Evolutionary conservation across 371 early-diverging fungal genomes (phyloP).

Genomic region (Mortierella sp.): DNA sequence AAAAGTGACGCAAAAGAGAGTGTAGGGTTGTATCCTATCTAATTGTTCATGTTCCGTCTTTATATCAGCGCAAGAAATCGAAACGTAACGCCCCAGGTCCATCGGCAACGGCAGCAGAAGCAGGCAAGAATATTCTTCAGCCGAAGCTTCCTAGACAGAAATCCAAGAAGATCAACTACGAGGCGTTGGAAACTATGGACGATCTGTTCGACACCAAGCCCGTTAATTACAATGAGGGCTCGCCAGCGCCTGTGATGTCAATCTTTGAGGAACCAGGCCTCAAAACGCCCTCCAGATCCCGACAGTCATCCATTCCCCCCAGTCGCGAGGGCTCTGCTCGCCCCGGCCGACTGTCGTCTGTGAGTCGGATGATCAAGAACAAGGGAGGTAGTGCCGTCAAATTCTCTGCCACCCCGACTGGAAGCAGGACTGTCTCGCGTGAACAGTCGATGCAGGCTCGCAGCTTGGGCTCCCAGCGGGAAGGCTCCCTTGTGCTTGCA

Average conservation of each 20-base stretch:
- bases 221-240: slow-evolving; percentile 6
- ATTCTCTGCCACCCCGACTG: slow-evolving; percentile 35
- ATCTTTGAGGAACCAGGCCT: slow-evolving; percentile 52
- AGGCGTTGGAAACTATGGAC: slow-evolving; percentile 72
- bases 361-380: slow-evolving; percentile 49
- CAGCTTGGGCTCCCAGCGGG: slow-evolving; percentile 17
- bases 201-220: slow-evolving; percentile 71
- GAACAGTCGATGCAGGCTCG: slow-evolving; percentile 59
- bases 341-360: slow-evolving; percentile 37
- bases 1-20: too few species aligned
- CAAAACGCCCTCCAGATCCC: slow-evolving; percentile 37
- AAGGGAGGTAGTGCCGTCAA: slow-evolving; percentile 30
- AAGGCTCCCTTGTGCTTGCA: slow-evolving; percentile 5
- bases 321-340: slow-evolving; percentile 50
- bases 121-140: slow-evolving; percentile 77
- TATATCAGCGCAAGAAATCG: slow-evolving; percentile 45
- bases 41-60: slow-evolving; percentile 1
- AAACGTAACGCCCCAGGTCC: slow-evolving; percentile 47
- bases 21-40: slow-evolving; percentile 51
- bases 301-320: slow-evolving; percentile 40
- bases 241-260: slow-evolving; percentile 41
- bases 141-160: slow-evolving; percentile 65
- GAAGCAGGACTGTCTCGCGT: slow-evolving; percentile 57
- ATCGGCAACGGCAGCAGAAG: slow-evolving; percentile 75
- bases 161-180: slow-evolving; percentile 94